Conservation (phyloP, 148 eudicot genomes). For the Gaultheria prostrata region DNA sequence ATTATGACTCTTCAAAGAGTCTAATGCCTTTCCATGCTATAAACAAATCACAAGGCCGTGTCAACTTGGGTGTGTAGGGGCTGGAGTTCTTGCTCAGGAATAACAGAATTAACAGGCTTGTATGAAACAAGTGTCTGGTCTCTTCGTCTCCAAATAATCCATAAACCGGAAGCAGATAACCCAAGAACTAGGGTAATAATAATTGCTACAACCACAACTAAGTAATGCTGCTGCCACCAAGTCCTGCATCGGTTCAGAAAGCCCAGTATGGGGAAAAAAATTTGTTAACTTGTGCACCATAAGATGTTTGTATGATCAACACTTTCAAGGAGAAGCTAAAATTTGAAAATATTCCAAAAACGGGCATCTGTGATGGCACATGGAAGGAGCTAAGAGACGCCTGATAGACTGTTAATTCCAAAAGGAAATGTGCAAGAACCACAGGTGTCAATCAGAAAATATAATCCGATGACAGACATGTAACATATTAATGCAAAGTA, state of each 20-base stretch:
- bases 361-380: neutral
- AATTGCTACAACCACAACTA: conserved; percentile 43
- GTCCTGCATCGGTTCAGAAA: conserved; percentile 46
- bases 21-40: conserved; percentile 3
- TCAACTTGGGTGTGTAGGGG: conserved; percentile 36
- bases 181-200: conserved; percentile 43
- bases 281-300: neutral
- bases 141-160: conserved; percentile 64
- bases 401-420: neutral
- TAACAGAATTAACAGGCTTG: conserved; percentile 56
- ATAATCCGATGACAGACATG: neutral
- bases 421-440: conserved; percentile 1
- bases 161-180: conserved; percentile 45
- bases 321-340: neutral
- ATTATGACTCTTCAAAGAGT: neutral
- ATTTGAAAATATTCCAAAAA: neutral
- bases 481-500: too few relatives aligned
- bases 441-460: neutral
- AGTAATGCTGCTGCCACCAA: conserved; percentile 67
- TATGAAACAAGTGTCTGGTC: conserved; percentile 44
- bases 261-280: neutral
- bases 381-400: neutral
- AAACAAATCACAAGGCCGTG: neutral
- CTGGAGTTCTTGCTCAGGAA: conserved; percentile 83
- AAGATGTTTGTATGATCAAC: neutral